These are phyloP conservation scores for Diaporthe sp. DNA, from an alignment of 2,329 filamentous ascomycete genomes.

Conservation along the genomic window DNA sequence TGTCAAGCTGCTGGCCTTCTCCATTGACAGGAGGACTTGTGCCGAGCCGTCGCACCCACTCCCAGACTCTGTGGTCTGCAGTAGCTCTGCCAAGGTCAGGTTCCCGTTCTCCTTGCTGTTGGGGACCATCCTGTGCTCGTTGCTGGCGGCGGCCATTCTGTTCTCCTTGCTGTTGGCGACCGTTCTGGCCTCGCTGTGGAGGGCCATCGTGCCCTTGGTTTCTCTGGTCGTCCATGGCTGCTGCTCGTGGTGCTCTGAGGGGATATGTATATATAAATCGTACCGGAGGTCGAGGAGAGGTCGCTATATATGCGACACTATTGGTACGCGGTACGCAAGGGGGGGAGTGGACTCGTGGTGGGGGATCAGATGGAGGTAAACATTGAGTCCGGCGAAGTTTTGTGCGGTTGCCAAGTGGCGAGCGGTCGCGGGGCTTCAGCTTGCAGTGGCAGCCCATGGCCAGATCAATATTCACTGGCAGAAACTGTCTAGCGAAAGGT, in stretches of 20 bases:
- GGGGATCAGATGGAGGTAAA: neutral
- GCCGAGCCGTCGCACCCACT: neutral
- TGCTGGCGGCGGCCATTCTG: neutral
- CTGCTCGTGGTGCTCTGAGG: neutral
- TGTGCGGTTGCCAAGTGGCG: neutral
- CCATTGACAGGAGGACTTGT: no score
- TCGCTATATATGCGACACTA: neutral
- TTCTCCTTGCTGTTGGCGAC: neutral
- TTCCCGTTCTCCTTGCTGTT: no score
- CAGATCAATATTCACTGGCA: neutral
- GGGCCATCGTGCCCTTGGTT: neutral
- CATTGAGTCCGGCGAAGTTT: neutral
- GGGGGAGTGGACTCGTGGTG: neutral
- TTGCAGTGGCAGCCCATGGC: neutral
- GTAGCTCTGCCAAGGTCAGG: no score
- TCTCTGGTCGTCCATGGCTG: neutral
- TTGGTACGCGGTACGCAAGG: neutral
- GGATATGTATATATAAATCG: neutral
- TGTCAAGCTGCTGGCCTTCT: neutral
- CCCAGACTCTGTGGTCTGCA: no score
- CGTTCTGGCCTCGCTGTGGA: neutral
- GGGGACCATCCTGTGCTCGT: no score
- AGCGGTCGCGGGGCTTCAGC: neutral
- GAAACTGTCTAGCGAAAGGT: neutral
- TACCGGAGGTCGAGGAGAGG: neutral